A percentile compares a stretch with the other conserved stretches of the same genome.
Conservation (phyloP, 129 eudicot species). For the Flaveria bidentis region DNA sequence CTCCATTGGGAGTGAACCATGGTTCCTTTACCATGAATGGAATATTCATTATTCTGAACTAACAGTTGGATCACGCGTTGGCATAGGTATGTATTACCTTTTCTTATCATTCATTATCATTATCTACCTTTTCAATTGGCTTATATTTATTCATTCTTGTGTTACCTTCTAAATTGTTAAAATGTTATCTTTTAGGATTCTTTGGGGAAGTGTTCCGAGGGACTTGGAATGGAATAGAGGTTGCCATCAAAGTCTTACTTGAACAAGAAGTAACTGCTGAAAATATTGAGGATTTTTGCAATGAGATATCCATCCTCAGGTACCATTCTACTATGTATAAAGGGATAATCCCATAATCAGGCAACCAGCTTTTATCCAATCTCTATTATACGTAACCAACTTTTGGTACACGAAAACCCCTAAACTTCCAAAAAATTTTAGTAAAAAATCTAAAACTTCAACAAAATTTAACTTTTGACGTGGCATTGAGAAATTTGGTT, state of each 20-base stretch:
- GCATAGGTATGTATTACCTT: slow-evolving; percentile 53
- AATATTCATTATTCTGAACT: slow-evolving; percentile 73
- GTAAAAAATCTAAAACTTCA: background rate
- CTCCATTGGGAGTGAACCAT: slow-evolving; percentile 48
- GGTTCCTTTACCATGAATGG: slow-evolving; percentile 78
- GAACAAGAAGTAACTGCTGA: slow-evolving; percentile 76
- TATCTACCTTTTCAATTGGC: background rate
- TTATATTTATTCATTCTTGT: background rate
- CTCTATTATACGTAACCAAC: background rate
- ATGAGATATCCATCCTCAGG: slow-evolving; percentile 89
- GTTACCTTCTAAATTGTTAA: slow-evolving; percentile 6
- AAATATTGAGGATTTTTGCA: slow-evolving; percentile 86
- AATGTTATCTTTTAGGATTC: slow-evolving; percentile 51
- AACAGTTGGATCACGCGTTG: slow-evolving; percentile 71
- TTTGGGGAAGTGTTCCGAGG: slow-evolving; percentile 93
- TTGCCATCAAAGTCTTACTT: slow-evolving; percentile 84
- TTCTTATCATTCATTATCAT: background rate
- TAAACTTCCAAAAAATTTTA: background rate
- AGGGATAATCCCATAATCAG: background rate
- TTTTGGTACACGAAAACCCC: background rate
- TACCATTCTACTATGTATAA: slow-evolving; percentile 19
- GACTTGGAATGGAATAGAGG: slow-evolving; percentile 84
- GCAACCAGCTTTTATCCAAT: background rate
- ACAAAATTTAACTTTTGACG: background rate
- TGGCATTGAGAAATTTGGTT: background rate